These are phyloP conservation scores for Ascochyta koolunga DNA, from an alignment of 2,329 filamentous ascomycete genomes.

Conservation along the genomic window DNA sequence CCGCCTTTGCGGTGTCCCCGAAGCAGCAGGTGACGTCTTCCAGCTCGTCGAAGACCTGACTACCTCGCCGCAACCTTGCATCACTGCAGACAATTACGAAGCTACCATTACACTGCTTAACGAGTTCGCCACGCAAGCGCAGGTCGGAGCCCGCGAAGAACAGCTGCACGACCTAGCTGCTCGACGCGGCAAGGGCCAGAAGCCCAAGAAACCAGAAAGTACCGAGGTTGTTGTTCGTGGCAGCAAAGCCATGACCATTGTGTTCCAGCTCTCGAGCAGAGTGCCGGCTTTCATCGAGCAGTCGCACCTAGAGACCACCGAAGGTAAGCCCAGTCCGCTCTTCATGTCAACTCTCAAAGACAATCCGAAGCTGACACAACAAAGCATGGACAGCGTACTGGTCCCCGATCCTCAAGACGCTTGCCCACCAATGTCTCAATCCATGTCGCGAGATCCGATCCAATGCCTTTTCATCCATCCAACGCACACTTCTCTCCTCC, in stretches of 20 bases:
- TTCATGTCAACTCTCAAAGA: not conserved
- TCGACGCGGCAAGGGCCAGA: conserved; percentile 58
- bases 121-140: conserved; percentile 85
- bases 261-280: conserved; percentile 80
- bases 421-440: conserved; percentile 91
- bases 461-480: conserved; percentile 83
- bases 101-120: conserved; percentile 83
- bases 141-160: conserved; percentile 72
- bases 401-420: conserved; percentile 88
- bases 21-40: conserved; percentile 80
- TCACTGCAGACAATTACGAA: conserved; percentile 96
- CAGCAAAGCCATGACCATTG: conserved; percentile 78
- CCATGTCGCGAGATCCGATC: conserved; percentile 92
- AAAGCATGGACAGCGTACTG: conserved; percentile 96
- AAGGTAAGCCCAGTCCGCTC: conserved; percentile 62
- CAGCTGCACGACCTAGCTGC: conserved; percentile 66
- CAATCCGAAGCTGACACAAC: not conserved
- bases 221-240: conserved; percentile 77
- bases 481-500: conserved; percentile 83
- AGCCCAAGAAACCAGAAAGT: conserved; percentile 62
- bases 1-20: conserved; percentile 70
- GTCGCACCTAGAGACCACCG: conserved; percentile 85
- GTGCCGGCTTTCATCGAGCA: conserved; percentile 89
- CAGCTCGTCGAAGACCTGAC: conserved; percentile 80
- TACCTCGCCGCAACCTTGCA: conserved; percentile 74